phyloP scores from a whole-genome alignment of 345 rosid genomes.

The Heritiera fomes region DNA sequence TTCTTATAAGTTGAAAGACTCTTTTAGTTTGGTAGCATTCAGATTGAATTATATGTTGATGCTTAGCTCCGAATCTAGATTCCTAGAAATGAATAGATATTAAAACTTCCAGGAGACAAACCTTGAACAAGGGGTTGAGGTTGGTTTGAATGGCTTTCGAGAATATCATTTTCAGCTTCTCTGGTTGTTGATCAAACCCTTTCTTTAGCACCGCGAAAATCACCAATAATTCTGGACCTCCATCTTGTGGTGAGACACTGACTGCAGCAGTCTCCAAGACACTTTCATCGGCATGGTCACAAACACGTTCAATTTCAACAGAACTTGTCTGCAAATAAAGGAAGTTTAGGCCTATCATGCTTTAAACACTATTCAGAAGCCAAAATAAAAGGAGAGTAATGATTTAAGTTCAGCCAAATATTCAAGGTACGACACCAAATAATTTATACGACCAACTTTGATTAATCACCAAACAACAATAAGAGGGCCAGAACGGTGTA shows the following conservation, averaged over 20 bases:
- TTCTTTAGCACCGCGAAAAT: constrained; percentile 65
- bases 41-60: background rate
- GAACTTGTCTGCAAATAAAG: constrained; percentile 72
- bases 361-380: background rate
- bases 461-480: background rate
- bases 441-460: background rate
- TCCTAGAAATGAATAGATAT: background rate
- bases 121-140: constrained; percentile 94
- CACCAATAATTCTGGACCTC: constrained; percentile 79
- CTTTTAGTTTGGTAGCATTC: background rate
- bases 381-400: no score
- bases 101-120: constrained; percentile 12
- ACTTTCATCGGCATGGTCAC: constrained; percentile 71
- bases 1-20: background rate
- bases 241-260: constrained; percentile 50
- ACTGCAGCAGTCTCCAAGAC: constrained; percentile 81
- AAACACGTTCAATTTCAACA: constrained; percentile 79
- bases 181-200: constrained; percentile 40
- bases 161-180: constrained; percentile 56
- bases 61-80: background rate
- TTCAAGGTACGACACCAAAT: background rate
- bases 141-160: constrained; percentile 61
- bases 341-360: background rate
- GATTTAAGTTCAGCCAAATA: background rate
- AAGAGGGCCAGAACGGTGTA: background rate